These are phyloP conservation scores for Chlamydomonas asymmetrica DNA, from an alignment of 139 green algal species.

Conservation along the genomic window DNA sequence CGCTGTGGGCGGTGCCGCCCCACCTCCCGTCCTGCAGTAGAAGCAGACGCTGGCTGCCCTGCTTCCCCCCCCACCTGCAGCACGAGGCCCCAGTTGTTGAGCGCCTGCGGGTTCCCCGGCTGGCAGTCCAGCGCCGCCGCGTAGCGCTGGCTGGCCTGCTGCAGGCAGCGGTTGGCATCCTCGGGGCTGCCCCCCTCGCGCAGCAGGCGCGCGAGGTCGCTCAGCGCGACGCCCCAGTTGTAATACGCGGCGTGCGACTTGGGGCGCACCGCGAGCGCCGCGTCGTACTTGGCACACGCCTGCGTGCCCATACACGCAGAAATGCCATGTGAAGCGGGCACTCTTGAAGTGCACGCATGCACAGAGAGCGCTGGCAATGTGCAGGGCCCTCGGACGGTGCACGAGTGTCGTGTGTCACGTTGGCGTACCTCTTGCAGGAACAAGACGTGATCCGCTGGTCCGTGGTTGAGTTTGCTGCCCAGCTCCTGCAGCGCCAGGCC, in stretches of 20 bases:
- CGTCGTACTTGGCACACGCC: constrained; percentile 63
- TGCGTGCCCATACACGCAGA: constrained; percentile 21
- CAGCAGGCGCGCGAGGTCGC: constrained; percentile 57
- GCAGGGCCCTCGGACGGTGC: background rate
- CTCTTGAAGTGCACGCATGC: background rate
- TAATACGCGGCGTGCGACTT: constrained; percentile 61
- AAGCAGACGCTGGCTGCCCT: too few species aligned
- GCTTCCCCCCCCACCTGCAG: constrained; percentile 67
- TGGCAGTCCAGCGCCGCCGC: constrained; percentile 54
- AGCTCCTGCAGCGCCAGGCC: constrained; percentile 74
- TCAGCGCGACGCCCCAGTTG: constrained; percentile 81
- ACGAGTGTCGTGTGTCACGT: background rate
- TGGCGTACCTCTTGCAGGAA: constrained; percentile 36
- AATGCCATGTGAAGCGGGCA: background rate
- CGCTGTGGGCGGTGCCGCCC: too few species aligned
- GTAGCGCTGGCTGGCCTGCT: constrained; percentile 63
- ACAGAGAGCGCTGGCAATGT: background rate
- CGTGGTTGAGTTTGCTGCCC: constrained; percentile 20
- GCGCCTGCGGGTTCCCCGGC: constrained; percentile 70
- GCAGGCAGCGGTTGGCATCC: constrained; percentile 7
- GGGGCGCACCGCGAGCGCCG: constrained; percentile 36
- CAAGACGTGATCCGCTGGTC: constrained; percentile 26
- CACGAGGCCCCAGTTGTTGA: constrained; percentile 87
- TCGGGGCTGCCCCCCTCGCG: background rate
- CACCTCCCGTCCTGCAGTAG: too few species aligned